A percentile compares a stretch with the other conserved stretches of the same genome.
Evolutionary conservation across 495 filamentous ascomycete species (phyloP).

Genomic region (Evernia prunastri): DNA sequence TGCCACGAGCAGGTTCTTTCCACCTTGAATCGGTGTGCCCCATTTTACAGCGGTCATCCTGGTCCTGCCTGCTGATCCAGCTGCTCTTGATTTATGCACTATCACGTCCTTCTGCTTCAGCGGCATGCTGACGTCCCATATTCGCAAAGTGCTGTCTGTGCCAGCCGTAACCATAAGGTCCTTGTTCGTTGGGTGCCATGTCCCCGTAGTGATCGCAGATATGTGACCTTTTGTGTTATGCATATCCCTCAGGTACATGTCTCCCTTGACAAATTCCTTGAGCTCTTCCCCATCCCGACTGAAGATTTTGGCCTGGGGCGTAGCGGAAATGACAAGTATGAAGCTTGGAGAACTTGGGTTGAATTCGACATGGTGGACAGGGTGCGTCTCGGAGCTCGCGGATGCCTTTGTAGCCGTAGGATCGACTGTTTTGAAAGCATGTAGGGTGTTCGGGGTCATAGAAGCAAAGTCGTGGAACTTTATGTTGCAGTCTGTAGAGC

Average conservation of each 20-base stretch:
- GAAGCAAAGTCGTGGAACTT: conserved; percentile 94
- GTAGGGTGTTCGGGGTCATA: conserved; percentile 88
- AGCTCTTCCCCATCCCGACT: conserved; percentile 79
- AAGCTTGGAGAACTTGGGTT: conserved; percentile 74
- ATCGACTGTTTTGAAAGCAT: conserved; percentile 89
- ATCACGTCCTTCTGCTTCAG: conserved; percentile 86
- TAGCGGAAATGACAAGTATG: conserved; percentile 78
- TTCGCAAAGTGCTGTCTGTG: conserved; percentile 86
- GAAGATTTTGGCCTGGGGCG: conserved; percentile 82
- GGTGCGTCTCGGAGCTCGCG: conserved; percentile 70
- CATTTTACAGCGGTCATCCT: conserved; percentile 90
- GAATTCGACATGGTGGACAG: conserved; percentile 79
- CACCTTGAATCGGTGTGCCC: conserved; percentile 71
- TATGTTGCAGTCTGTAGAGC: conserved; percentile 81
- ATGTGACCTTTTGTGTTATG: conserved; percentile 95
- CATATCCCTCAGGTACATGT: conserved; percentile 96
- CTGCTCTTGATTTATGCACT: conserved; percentile 82
- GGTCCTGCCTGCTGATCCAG: conserved; percentile 81
- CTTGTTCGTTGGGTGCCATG: conserved; percentile 79
- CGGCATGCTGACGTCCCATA: conserved; percentile 91
- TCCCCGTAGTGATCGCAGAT: conserved; percentile 77
- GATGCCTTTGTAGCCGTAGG: conserved; percentile 71
- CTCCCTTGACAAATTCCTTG: conserved; percentile 87
- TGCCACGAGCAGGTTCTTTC: conserved; percentile 71
- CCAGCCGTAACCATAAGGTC: conserved; percentile 83